Evolutionary conservation across 345 rosid genomes (phyloP).

Genomic region (Acer campestre): DNA sequence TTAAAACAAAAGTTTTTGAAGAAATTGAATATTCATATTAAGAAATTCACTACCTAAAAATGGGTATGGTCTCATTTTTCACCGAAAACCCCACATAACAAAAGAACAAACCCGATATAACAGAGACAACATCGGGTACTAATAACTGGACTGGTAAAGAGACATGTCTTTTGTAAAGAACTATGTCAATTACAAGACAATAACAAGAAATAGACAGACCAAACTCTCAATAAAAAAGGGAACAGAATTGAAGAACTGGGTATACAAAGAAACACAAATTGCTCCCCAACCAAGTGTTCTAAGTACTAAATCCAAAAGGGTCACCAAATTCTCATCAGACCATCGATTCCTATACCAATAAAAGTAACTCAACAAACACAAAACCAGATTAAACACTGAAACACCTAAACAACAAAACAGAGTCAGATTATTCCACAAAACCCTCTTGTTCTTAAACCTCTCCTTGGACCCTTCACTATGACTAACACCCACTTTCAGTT

Average conservation of each 20-base stretch:
- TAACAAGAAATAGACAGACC: constrained; percentile 64
- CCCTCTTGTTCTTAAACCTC: constrained; percentile 21
- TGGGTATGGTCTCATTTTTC: constrained; percentile 29
- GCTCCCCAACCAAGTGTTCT: constrained; percentile 69
- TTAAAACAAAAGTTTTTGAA: too few relatives aligned
- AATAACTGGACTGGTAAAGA: constrained; percentile 29
- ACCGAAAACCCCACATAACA: constrained; percentile 49
- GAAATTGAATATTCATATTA: too few relatives aligned
- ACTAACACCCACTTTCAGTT: constrained; percentile 22
- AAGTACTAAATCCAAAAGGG: constrained; percentile 55
- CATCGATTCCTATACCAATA: constrained; percentile 56
- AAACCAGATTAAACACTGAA: constrained; percentile 49
- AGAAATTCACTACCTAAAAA: too few relatives aligned
- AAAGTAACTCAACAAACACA: constrained; percentile 28
- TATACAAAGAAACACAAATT: constrained; percentile 37
- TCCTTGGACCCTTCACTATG: constrained; percentile 23
- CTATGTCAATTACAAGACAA: constrained; percentile 51
- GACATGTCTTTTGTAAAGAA: constrained; percentile 34
- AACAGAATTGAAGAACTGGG: constrained; percentile 35
- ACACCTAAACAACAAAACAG: constrained; percentile 51
- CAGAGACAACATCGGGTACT: constrained; percentile 55
- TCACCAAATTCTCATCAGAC: constrained; percentile 49
- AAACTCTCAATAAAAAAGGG: constrained; percentile 57
- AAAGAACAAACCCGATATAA: constrained; percentile 37
- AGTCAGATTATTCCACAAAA: constrained; percentile 39